Evolutionary conservation across 2,329 filamentous ascomycete species (phyloP).

Genomic region (Arthroderma sp.): DNA sequence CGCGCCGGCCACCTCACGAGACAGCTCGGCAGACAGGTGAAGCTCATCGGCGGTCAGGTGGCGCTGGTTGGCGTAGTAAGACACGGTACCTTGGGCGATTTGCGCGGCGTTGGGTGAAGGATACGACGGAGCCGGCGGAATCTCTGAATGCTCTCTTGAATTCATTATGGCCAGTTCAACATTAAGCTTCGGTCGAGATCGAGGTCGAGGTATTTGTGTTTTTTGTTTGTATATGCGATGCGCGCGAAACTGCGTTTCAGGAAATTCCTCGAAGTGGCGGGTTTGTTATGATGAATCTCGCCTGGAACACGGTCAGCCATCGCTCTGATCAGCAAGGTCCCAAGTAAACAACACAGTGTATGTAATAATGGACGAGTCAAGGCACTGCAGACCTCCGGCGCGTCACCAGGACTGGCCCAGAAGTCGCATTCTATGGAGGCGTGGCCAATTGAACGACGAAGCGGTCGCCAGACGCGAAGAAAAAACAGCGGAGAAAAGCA

Average conservation of each 20-base stretch:
- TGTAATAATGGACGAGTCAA: not conserved
- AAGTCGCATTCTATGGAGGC: not conserved
- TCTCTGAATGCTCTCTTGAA: slow-evolving; percentile 32
- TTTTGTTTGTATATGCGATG: not conserved
- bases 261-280: not conserved
- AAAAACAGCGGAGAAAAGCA: not conserved
- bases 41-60: slow-evolving; percentile 38
- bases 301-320: slow-evolving; percentile 3
- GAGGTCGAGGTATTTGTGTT: not conserved
- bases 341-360: not conserved
- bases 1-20: slow-evolving; percentile 35
- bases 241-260: not conserved
- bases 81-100: slow-evolving; percentile 33
- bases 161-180: slow-evolving; percentile 23
- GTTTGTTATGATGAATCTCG: not conserved
- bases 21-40: slow-evolving; percentile 36
- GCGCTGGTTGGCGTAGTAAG: slow-evolving; percentile 32
- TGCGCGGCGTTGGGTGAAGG: slow-evolving; percentile 35
- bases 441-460: not conserved
- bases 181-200: not conserved
- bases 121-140: slow-evolving; percentile 35
- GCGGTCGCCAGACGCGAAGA: not conserved
- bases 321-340: not conserved
- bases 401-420: not conserved
- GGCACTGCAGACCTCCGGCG: not conserved